Evolutionary conservation across 2,329 filamentous ascomycete species (phyloP).

Genomic region (Alternaria triticimaculans): DNA sequence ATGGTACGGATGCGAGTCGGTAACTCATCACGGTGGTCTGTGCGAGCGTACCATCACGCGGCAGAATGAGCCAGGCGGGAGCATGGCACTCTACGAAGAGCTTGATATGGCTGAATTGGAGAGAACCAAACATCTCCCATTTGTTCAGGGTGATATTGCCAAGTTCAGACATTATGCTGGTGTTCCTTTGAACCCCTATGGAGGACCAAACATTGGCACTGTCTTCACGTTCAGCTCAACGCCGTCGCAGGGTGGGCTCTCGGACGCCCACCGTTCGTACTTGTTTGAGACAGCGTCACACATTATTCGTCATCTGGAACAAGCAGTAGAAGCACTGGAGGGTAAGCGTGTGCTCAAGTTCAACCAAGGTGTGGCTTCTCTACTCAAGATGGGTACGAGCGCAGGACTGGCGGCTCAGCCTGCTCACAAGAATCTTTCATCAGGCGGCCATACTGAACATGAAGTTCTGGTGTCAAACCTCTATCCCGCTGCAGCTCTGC

Average conservation of each 20-base stretch:
- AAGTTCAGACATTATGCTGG: slow-evolving; percentile 12
- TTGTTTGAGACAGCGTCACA: slow-evolving; percentile 6
- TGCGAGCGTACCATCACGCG: slow-evolving; percentile 13
- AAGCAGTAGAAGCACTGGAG: slow-evolving; percentile 10
- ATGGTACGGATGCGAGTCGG: slow-evolving; percentile 15
- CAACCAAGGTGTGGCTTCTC: slow-evolving; percentile 7
- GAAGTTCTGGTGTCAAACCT: slow-evolving; percentile 6
- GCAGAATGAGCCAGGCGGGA: slow-evolving; percentile 4
- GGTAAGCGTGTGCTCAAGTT: slow-evolving; percentile 7
- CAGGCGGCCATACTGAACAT: neutral
- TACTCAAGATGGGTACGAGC: neutral
- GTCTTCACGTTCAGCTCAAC: slow-evolving; percentile 7
- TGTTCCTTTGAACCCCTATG: slow-evolving; percentile 11
- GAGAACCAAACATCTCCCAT: slow-evolving; percentile 10
- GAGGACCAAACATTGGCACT: slow-evolving; percentile 11
- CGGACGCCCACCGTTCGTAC: neutral
- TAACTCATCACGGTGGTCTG: slow-evolving; percentile 10
- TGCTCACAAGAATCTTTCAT: neutral
- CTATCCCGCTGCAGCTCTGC: slow-evolving; percentile 1
- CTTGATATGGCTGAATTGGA: slow-evolving; percentile 7
- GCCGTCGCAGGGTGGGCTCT: slow-evolving; percentile 2
- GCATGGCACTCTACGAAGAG: slow-evolving; percentile 12
- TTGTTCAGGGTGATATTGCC: slow-evolving; percentile 9
- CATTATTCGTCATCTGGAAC: slow-evolving; percentile 10
- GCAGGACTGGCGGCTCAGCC: neutral